These are phyloP conservation scores for Alternaria consortialis DNA, from an alignment of 2,329 filamentous ascomycete genomes.

Conservation along the genomic window DNA sequence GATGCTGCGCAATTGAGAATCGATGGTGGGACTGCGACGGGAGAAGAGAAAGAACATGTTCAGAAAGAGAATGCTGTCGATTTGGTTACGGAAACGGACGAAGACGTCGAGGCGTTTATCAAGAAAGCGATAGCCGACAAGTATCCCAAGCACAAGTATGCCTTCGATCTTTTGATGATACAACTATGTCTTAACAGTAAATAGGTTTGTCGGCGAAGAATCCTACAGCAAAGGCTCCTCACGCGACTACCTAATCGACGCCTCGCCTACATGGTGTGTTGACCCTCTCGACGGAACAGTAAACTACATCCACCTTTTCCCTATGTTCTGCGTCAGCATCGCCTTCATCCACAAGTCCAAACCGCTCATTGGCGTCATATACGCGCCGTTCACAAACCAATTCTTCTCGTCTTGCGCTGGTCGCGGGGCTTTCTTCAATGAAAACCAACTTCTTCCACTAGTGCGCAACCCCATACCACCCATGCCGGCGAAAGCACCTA, in stretches of 20 bases:
- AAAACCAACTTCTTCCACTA: constrained; percentile 69
- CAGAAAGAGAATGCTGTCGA: constrained; percentile 82
- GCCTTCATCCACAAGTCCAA: constrained; percentile 68
- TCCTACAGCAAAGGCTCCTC: constrained; percentile 74
- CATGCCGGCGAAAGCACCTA: constrained; percentile 70
- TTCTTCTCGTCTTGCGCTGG: constrained; percentile 74
- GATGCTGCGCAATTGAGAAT: constrained; percentile 68
- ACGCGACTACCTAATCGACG: constrained; percentile 71
- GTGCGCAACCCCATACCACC: constrained; percentile 69
- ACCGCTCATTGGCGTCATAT: constrained; percentile 75
- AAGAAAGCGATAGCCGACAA: constrained; percentile 64
- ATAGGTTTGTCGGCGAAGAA: constrained; percentile 79
- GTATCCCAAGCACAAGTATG: constrained; percentile 72
- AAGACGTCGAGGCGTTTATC: constrained; percentile 78
- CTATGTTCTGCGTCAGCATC: constrained; percentile 83
- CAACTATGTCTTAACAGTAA: not conserved
- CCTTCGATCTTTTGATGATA: rapidly evolving
- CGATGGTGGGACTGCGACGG: constrained; percentile 44
- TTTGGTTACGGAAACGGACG: constrained; percentile 79
- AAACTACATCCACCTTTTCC: constrained; percentile 82
- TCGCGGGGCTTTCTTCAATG: constrained; percentile 74
- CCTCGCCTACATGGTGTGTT: constrained; percentile 75
- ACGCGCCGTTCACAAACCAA: constrained; percentile 74
- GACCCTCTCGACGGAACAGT: constrained; percentile 83
- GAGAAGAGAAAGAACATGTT: constrained; percentile 53